A percentile compares a stretch with the other conserved stretches of the same genome.
These are phyloP conservation scores for Reutealis trisperma DNA, from an alignment of 345 rosid genomes.

Conservation along the genomic window DNA sequence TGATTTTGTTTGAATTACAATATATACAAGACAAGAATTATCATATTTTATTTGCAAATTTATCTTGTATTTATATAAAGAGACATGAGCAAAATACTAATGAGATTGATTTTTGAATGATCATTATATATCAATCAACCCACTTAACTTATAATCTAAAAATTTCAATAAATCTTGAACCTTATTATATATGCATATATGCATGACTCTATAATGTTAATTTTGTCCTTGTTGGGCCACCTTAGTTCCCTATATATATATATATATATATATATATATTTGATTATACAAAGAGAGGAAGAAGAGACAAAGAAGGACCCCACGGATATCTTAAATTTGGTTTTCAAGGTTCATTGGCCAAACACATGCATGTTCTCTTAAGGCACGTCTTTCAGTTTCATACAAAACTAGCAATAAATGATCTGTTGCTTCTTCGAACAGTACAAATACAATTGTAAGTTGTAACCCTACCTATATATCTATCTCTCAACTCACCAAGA, in stretches of 20 bases:
- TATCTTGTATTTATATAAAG: no score
- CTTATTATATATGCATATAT: no score
- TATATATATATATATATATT: background rate
- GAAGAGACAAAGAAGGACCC: constrained; percentile 43
- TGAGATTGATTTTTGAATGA: no score
- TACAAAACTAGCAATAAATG: constrained; percentile 55
- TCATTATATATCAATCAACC: no score
- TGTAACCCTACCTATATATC: background rate
- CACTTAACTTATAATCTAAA: no score
- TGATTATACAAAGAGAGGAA: constrained; percentile 15
- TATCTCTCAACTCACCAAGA: constrained; percentile 16
- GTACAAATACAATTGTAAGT: constrained; percentile 33
- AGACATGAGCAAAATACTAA: no score
- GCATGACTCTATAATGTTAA: no score
- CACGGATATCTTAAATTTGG: constrained; percentile 35
- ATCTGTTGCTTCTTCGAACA: constrained; percentile 31
- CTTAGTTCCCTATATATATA: no score
- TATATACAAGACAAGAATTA: no score
- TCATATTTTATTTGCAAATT: no score
- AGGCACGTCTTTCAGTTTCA: constrained; percentile 31
- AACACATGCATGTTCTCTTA: constrained; percentile 66
- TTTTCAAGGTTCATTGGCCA: constrained; percentile 37
- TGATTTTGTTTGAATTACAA: no score
- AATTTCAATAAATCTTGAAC: no score
- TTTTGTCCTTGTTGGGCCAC: background rate